These are phyloP conservation scores for Colletotrichum australisinense DNA, from an alignment of 2,329 filamentous ascomycete species.

Conservation along the genomic window DNA sequence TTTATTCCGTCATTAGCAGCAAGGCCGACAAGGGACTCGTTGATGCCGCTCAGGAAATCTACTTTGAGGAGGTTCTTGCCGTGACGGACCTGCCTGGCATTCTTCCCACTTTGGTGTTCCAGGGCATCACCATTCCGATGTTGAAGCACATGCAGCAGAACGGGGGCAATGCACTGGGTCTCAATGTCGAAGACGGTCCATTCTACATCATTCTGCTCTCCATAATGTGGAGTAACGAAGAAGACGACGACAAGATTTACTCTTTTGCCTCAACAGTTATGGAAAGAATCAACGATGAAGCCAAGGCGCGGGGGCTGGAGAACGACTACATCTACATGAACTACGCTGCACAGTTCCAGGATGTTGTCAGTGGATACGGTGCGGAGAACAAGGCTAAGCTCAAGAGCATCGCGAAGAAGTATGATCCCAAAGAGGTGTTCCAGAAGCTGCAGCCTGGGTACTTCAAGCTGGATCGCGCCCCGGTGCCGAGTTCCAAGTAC, in stretches of 20 bases:
- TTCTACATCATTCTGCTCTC: constrained; percentile 38
- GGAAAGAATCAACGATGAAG: constrained; percentile 33
- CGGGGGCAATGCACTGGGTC: constrained; percentile 52
- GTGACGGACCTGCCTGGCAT: constrained; percentile 38
- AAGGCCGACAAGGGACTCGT: constrained; percentile 31
- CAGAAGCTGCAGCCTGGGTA: constrained; percentile 46
- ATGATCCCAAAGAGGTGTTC: constrained; percentile 48
- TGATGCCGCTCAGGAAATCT: constrained; percentile 33
- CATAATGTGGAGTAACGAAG: constrained; percentile 38
- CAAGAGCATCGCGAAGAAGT: constrained; percentile 42
- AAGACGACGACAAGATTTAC: constrained; percentile 38
- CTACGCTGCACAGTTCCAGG: constrained; percentile 53
- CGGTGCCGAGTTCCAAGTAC: constrained; percentile 20
- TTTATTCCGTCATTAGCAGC: constrained; percentile 38
- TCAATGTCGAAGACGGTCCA: constrained; percentile 43
- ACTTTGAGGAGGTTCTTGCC: constrained; percentile 18
- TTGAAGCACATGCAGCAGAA: constrained; percentile 47
- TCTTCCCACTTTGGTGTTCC: constrained; percentile 46
- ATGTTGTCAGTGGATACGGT: constrained; percentile 52
- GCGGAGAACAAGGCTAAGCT: constrained; percentile 47
- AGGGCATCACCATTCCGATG: constrained; percentile 54
- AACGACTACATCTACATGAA: constrained; percentile 52
- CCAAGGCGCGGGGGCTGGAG: constrained; percentile 26
- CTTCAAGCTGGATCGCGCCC: constrained; percentile 42
- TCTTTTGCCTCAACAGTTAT: constrained; percentile 36